Conservation (phyloP, 495 filamentous ascomycete species). For the Trichocladium uniseriatum region DNA sequence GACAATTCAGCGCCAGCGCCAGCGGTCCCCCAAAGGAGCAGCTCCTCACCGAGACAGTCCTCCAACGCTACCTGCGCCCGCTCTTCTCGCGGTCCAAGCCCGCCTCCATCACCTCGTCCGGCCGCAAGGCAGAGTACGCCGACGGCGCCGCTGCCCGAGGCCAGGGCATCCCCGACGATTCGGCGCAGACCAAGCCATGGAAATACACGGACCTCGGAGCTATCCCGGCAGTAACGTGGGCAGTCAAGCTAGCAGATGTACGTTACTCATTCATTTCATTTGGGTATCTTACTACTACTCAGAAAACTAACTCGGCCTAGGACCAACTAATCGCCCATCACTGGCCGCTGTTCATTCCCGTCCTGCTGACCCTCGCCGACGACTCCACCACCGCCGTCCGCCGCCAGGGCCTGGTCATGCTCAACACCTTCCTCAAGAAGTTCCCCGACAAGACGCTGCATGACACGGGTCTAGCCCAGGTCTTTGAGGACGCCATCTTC, state of each 20-base stretch:
- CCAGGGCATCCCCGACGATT: conserved; percentile 33
- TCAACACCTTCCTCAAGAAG: conserved; percentile 52
- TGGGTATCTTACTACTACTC: not conserved
- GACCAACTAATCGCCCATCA: conserved; percentile 27
- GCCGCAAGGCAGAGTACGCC: conserved; percentile 47
- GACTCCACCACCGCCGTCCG: conserved; percentile 50
- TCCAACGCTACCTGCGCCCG: conserved; percentile 50
- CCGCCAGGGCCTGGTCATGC: conserved; percentile 49
- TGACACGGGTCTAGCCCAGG: conserved; percentile 63
- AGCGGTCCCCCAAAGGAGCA: conserved; percentile 5
- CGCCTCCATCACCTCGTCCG: conserved; percentile 50
- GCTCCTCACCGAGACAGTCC: conserved; percentile 46
- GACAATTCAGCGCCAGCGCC: conserved; percentile 21
- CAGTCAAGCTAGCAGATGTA: conserved; percentile 43
- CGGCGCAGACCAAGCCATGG: conserved; percentile 61
- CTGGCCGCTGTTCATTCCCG: conserved; percentile 79
- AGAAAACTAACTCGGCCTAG: conserved; percentile 1
- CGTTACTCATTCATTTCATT: conserved; percentile 7
- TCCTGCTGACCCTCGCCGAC: conserved; percentile 71
- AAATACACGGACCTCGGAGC: conserved; percentile 54
- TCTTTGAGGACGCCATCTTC: conserved; percentile 71
- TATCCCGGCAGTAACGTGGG: conserved; percentile 58
- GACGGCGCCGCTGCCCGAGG: conserved; percentile 30
- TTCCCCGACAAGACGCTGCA: conserved; percentile 48
- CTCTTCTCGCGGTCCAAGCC: conserved; percentile 61